A percentile compares a stretch with the other conserved stretches of the same genome.
Conservation (phyloP, 2,329 filamentous ascomycete genomes). For the Cercospora janseana region DNA sequence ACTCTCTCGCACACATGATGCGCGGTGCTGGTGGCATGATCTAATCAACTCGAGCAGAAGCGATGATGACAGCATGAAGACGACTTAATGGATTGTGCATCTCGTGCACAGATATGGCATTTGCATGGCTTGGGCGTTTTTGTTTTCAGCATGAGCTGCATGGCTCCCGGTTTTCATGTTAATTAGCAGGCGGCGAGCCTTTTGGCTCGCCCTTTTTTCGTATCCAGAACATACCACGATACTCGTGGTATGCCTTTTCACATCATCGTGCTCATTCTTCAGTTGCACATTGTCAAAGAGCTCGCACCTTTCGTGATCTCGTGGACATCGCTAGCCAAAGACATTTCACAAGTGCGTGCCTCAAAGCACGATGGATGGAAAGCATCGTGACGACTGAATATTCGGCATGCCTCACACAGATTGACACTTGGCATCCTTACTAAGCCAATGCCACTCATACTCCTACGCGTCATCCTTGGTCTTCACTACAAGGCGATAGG, state of each 20-base stretch:
- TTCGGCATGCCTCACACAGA: no score
- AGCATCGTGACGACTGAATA: no score
- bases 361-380: no score
- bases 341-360: no score
- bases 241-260: no score
- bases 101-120: neutral
- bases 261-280: no score
- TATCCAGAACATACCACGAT: no score
- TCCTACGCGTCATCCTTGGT: constrained; percentile 11
- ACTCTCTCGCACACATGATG: constrained; percentile 8
- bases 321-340: no score
- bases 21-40: constrained; percentile 10
- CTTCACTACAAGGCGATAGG: constrained; percentile 18
- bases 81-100: neutral
- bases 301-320: no score
- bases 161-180: no score
- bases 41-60: neutral
- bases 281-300: no score
- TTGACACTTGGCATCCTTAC: constrained; percentile 4
- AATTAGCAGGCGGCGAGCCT: neutral
- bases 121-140: constrained; percentile 6
- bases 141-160: no score
- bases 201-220: neutral
- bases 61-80: constrained; percentile 3
- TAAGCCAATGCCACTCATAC: constrained; percentile 15